Base-by-base conservation (phyloP, 2,329 filamentous ascomycete species). In the Emmonsiellopsis sp. region DNA sequence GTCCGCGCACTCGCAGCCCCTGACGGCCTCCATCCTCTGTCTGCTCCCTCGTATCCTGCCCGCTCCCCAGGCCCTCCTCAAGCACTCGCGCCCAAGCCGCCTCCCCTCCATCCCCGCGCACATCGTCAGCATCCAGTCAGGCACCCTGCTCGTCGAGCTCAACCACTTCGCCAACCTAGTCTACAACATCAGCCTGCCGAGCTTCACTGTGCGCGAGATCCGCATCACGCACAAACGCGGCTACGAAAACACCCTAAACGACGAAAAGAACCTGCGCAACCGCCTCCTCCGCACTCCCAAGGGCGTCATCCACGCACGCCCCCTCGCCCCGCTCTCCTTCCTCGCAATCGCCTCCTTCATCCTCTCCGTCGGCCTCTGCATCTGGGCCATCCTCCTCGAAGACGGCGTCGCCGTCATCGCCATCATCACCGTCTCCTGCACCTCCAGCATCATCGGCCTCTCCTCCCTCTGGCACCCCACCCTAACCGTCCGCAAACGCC, bases 101-200 rank as follows among this genome's bases (percentile, higher is more conserved):
- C 75, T 84, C 62, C 81, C 81, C 44, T 75, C 79, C 57, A 73
- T 75, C 13, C 70, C 73, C 13, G 79, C 79, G 41, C 75, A 75
- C 51, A 78, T 83, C 62, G 75, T 77, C 1, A 81, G 81, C n/a
- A 79, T 83, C 7, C 74, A 79, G 58, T 80, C 76, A 55, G 81
- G 81, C 47, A 77, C 76, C 3, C 70, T 74, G 1, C 72, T 82
- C 31, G 74, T 77, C 53, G 75, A 77, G 1, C 75, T 83, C 5
- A 80, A 81, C 52, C 83, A 81, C 70, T 84, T 84, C 59, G 78
- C 81, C 41, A 81, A 81, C 58, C 79, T 83, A 57, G 75, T 84
- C 54, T 78, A 81, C 50, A 77, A 76, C 3, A 73, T 82, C 16
- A 68, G 76, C 5, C 60, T 78, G 15, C 67, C 69, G 3, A 64